Evolutionary conservation across 1,284 basidiomycete genomes (phyloP).

Genomic region (Sparassis latifolia): DNA sequence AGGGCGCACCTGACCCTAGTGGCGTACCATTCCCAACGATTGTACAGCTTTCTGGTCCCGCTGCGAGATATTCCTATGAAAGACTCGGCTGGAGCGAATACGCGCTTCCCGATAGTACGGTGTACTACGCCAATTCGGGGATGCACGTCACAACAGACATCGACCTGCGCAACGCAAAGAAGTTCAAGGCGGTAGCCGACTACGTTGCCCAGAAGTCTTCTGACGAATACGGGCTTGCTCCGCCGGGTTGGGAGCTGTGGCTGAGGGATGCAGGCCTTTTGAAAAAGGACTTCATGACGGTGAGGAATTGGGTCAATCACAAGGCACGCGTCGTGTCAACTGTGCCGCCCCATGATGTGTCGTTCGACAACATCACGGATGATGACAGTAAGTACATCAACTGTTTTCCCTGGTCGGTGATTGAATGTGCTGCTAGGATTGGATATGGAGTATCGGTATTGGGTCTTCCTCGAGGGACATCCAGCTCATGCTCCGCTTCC

Average conservation of each 20-base stretch:
- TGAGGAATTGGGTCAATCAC: conserved; percentile 62
- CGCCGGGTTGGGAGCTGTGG: conserved; percentile 51
- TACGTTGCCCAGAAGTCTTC: conserved; percentile 36
- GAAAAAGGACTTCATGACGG: conserved; percentile 29
- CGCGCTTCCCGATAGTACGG: conserved; percentile 56
- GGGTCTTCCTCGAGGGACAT: conserved; percentile 69
- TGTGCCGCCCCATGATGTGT: conserved; percentile 31
- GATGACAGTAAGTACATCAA: conserved; percentile 47
- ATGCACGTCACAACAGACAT: conserved; percentile 57
- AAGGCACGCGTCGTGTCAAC: conserved; percentile 42
- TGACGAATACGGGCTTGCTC: conserved; percentile 22
- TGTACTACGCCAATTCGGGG: conserved; percentile 60
- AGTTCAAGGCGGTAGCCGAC: conserved; percentile 43
- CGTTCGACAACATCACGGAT: conserved; percentile 18
- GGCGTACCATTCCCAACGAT: conserved; percentile 1
- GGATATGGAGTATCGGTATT: conserved; percentile 69
- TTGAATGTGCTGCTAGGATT: conserved; percentile 33
- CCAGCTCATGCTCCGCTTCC: conserved; percentile 58
- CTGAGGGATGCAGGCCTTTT: conserved; percentile 31
- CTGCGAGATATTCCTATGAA: conserved; percentile 18
- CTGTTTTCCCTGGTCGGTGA: background rate
- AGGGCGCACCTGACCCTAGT: background rate
- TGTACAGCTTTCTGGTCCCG: background rate
- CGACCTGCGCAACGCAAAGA: conserved; percentile 45
- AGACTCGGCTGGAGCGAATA: conserved; percentile 59